Evolutionary conservation across 2,329 filamentous ascomycete genomes (phyloP).

Genomic region (Fusarium sp.): DNA sequence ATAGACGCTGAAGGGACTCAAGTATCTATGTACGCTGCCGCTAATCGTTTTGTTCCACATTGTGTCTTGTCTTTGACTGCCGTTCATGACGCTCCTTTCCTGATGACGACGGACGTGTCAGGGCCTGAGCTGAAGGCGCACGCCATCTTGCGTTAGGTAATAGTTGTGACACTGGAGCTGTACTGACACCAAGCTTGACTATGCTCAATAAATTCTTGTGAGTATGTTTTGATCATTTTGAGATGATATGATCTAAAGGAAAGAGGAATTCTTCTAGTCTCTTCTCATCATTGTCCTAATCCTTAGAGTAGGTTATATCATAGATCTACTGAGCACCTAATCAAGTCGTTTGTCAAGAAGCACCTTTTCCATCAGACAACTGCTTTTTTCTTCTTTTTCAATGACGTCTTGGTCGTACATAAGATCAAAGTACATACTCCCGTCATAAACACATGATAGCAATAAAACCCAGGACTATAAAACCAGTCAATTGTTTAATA

Average conservation of each 20-base stretch:
- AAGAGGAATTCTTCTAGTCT: not conserved
- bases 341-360: too few species aligned
- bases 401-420: too few species aligned
- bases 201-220: not conserved
- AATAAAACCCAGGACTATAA: too few species aligned
- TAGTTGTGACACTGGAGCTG: too few species aligned
- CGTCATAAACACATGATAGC: too few species aligned
- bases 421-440: too few species aligned
- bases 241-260: not conserved
- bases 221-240: not conserved
- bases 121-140: not conserved
- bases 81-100: not conserved
- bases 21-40: slow-evolving; percentile 58
- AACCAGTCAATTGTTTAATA: not conserved
- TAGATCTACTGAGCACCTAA: not conserved
- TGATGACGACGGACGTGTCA: not conserved
- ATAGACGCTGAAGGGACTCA: slow-evolving; percentile 60
- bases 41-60: slow-evolving; percentile 43
- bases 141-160: too few species aligned
- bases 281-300: not conserved
- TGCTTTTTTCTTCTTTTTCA: too few species aligned
- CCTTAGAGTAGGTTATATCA: too few species aligned
- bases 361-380: too few species aligned
- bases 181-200: not conserved
- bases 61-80: not conserved